Base-by-base conservation (phyloP, 306 rosid species). In the Vigna mungo region DNA sequence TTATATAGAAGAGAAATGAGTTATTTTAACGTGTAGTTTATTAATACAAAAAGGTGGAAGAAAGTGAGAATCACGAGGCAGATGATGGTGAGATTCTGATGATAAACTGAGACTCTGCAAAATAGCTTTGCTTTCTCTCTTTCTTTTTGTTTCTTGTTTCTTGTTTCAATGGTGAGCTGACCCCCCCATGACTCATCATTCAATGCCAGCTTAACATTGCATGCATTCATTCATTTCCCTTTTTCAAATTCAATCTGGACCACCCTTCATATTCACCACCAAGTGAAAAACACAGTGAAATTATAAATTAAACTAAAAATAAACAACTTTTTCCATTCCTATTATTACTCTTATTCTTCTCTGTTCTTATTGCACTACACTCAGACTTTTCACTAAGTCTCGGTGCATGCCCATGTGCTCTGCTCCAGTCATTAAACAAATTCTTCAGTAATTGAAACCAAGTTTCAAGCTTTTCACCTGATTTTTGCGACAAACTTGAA, bases 131-230 rank as follows among this genome's bases (percentile, higher is more conserved):
- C 73, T 53, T 17, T 43, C 43, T 61, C 32, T 48, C 48, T 56
- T 7, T 43, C 41, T 25, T 44, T 46, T 36, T 17, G 5, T 1
- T 4, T 5, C 2, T 25, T 41, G 36, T 58, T 73, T 54, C 81
- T 64, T 76, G 80, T 85, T 83, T 82, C 87, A 87, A 84, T 84
- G 80, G 75, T 43, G 69, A 64, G 74, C 89, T 85, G 90, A 85
- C 85, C 61, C 87, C 27, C 75, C 32, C 80, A 78, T 77, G 65
- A 68, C 68, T 84, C 87, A 82, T 85, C 77, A 86, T 86, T 87
- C 81, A 87, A 79, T 85, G 89, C 84, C 89, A 85, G 79, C 84
- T 78, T 69, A 12, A 48, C 15, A 61, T 43, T 11, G 43, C 44
- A 41, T 44, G 14, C 49, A 44, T 7, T 44, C 49, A 44, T 77